These are phyloP conservation scores for Peronospora belbahrii DNA, from an alignment of 352 stramenopile genomes.

Conservation along the genomic window DNA sequence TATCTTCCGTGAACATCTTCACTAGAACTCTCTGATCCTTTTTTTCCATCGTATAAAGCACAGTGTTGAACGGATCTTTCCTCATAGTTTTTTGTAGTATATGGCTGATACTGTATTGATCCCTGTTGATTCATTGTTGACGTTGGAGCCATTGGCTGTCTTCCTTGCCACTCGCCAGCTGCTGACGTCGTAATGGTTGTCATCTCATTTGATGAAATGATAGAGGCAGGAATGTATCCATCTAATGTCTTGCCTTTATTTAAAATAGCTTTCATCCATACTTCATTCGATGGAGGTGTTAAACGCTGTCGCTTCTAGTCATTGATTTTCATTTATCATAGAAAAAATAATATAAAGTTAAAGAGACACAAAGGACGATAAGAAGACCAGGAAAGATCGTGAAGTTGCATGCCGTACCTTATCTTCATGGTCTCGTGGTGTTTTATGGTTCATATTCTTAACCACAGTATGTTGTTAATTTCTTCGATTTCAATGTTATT, in stretches of 20 bases:
- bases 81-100: constrained; percentile 4
- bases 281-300: constrained; percentile 41
- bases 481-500: too few relatives aligned
- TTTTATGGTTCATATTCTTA: neutral
- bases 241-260: constrained; percentile 42
- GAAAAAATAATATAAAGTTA: too few relatives aligned
- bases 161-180: constrained; percentile 6
- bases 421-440: neutral
- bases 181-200: neutral
- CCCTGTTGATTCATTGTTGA: neutral
- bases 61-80: constrained; percentile 8
- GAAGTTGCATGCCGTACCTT: too few relatives aligned
- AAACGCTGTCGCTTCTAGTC: constrained; percentile 28
- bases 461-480: too few relatives aligned
- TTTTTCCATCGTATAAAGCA: constrained; percentile 5
- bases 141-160: neutral
- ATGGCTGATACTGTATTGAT: constrained; percentile 9
- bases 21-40: neutral
- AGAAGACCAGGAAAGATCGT: too few relatives aligned
- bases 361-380: too few relatives aligned
- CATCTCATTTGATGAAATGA: neutral
- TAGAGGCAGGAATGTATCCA: constrained; percentile 9
- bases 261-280: constrained; percentile 70
- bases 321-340: too few relatives aligned
- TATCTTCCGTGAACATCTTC: neutral